These are phyloP conservation scores for Backusella macrospora DNA, from an alignment of 192 early-diverging fungal genomes.

Conservation along the genomic window DNA sequence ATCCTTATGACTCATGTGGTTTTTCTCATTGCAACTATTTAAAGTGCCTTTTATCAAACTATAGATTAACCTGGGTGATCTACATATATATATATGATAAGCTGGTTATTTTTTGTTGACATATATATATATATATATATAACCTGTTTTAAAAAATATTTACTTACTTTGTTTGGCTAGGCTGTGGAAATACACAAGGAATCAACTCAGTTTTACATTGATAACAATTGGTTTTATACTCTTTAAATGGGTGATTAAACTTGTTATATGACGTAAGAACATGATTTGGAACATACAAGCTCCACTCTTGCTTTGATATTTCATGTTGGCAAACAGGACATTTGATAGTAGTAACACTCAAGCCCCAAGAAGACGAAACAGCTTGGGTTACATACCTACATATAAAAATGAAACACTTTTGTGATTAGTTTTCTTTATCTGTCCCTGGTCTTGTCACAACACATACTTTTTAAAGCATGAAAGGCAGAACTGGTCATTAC, in stretches of 20 bases:
- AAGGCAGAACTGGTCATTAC: conserved; percentile 57
- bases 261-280: conserved; percentile 49
- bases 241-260: conserved; percentile 56
- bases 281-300: conserved; percentile 50
- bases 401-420: no score
- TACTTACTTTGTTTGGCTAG: neutral
- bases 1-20: neutral
- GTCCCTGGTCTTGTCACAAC: neutral
- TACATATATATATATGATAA: neutral
- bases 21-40: neutral
- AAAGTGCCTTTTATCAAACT: neutral
- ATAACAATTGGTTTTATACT: conserved; percentile 50
- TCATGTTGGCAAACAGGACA: conserved; percentile 58
- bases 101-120: neutral
- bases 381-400: conserved; percentile 53
- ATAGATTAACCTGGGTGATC: neutral
- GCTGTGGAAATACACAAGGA: conserved; percentile 29
- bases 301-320: conserved; percentile 56
- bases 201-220: conserved; percentile 50
- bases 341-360: conserved; percentile 54
- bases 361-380: conserved; percentile 59
- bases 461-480: conserved; percentile 38
- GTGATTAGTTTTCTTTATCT: neutral
- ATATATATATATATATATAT: neutral
- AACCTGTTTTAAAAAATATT: neutral